Base-by-base conservation (phyloP, 2,329 filamentous ascomycete genomes). In the Neonectria hederae region DNA sequence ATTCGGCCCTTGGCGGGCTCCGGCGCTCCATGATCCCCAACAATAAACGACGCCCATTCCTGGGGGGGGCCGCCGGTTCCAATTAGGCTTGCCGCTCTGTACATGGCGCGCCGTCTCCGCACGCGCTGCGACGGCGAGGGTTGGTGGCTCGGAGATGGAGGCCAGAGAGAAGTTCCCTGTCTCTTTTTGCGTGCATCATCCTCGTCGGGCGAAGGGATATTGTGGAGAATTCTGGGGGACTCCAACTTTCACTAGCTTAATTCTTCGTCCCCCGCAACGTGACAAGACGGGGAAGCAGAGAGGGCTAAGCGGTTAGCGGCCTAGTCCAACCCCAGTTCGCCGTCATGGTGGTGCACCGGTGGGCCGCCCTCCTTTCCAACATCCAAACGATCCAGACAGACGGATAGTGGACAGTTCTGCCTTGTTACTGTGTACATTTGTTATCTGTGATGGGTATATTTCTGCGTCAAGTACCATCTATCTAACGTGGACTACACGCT, bases 151-250 rank as follows among this genome's bases (percentile, higher is more conserved):
- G 30, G 30, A 11, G 2, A 13, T 13, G 30, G 30, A 32, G 24
- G 24, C 24, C 3, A 26, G 24, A n/a, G n/a, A n/a, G n/a, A n/a
- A n/a, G n/a, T n/a, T n/a, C 9, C 13, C 35, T 28, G n/a, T 22
- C 45, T n/a, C 17, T 17, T 46, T 45, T 38, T 32, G 30, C 30
- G 30, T 32, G 10, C 49, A 57, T 45, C 21, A 38, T 55, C 52
- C 46, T 61, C 60, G 64, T 62, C 71, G 71, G 71, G 62, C 68
- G 69, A 73, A 73, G 57, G 71, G 71, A 71, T 66, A 52, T 63
- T 73, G 71, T 72, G 71, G 71, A 63, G 71, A 38, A 72, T 72
- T 61, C 63, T 64, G 67, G 65, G 48, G 63, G 69, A 70, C 68
- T 67, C 66, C 65, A 72, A 72, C 69, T 68, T 62, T 64, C 43